Percentiles rank a stretch among this genome's conserved stretches.
Conservation (phyloP, 2,329 filamentous ascomycete genomes). For the Cladosporium velox region DNA sequence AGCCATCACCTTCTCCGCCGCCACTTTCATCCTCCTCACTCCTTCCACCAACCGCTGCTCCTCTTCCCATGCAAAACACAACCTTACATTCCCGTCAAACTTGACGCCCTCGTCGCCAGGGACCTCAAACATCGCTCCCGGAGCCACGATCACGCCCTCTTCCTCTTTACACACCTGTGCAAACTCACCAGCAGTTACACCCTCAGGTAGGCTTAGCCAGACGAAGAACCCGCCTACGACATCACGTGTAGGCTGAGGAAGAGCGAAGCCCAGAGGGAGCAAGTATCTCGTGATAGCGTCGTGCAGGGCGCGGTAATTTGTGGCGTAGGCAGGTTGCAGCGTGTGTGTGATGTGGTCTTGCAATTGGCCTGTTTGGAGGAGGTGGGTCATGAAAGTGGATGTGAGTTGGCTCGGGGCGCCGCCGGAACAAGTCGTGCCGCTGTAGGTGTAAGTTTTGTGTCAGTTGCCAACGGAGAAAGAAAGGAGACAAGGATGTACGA, state of each 20-base stretch:
- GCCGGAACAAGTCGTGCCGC: constrained; percentile 60
- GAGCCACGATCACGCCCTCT: constrained; percentile 68
- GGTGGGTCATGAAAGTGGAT: constrained; percentile 57
- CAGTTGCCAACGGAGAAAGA: not conserved
- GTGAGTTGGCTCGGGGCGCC: constrained; percentile 62
- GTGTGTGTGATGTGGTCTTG: constrained; percentile 55
- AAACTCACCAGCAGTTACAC: constrained; percentile 57
- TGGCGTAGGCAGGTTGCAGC: constrained; percentile 58
- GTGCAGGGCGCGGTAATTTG: constrained; percentile 58
- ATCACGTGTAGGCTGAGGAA: constrained; percentile 46
- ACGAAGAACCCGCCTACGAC: constrained; percentile 82
- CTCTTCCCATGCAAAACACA: constrained; percentile 75
- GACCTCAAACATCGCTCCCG: constrained; percentile 68
- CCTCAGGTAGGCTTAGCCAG: constrained; percentile 68
- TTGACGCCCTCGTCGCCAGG: constrained; percentile 49
- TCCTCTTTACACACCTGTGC: constrained; percentile 60
- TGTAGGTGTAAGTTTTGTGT: constrained; percentile 30
- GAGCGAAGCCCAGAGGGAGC: constrained; percentile 61
- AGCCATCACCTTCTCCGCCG: constrained; percentile 39
- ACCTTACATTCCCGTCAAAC: constrained; percentile 62
- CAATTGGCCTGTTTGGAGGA: constrained; percentile 55
- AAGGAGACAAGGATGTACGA: not conserved
- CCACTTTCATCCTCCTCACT: constrained; percentile 60
- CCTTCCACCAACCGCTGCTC: constrained; percentile 67
- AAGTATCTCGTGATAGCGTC: constrained; percentile 61